Base-by-base conservation (phyloP, 1,284 basidiomycete genomes). In the Microbotryum lychnidis-dioicae region DNA sequence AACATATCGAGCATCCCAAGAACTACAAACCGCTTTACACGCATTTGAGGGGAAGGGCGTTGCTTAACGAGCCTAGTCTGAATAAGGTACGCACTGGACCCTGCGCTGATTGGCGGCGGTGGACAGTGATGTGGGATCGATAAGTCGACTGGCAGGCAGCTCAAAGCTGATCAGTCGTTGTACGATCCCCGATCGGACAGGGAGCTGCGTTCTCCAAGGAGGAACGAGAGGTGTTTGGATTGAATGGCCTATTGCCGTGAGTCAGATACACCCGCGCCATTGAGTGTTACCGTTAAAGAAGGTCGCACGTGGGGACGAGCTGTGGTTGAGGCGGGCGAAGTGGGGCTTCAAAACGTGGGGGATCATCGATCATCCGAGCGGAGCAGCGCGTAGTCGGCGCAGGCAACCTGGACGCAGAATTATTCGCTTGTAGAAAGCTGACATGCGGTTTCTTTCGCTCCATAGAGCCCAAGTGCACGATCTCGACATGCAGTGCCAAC, bases 181-280 rank as follows among this genome's bases (percentile, higher is more conserved):
- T 18, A 16, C 16, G 2, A 10, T 10, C 37, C 16, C 37, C 14
- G 16, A 18, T 16, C 18, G 37, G 16, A 18, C 16, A 42, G 37
- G 37, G 87, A 25, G 87, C 83, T 3, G 88, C 82, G 18, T 91
- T 91, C 74, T 82, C 83, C 0, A 61, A 75, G 10, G 72, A 79
- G 25, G 87, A 90, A 74, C 80, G 89, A 56, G 80, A 82, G 62
- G 78, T 77, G 1, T 86, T 91, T 62, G 85, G 86, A 6, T 79
- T 92, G 4, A 81, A 81, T n/a, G 88, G 87, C 3, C 83, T 87
- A 46, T 77, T 93, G 4, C 90, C 89, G 1, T 83, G 21, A 33
- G 64, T 61, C 14, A 5, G 16, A 6, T 42, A 42, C 37, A 0
- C 14, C 44, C 2, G n/a, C n/a, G 21, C 18, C 37, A 16, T n/a